Evolutionary conservation across 495 filamentous ascomycete genomes (phyloP), one percentile per base, ranked within the genome.

Genomic region (Astrocystis sublimbata): DNA sequence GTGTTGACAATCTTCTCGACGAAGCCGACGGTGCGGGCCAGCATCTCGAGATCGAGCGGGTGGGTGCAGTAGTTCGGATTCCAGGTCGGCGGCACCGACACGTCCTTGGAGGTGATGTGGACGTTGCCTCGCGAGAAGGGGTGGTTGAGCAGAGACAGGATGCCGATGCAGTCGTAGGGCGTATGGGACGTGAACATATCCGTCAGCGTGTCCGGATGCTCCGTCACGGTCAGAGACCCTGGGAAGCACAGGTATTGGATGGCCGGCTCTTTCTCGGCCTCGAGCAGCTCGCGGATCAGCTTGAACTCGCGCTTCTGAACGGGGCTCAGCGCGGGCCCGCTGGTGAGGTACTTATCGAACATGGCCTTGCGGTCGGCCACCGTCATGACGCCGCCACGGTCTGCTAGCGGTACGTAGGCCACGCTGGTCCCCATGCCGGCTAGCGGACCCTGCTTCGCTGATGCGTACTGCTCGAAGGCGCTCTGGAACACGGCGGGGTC

Each of bases 71-170:
- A 88, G 36, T 76, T 79, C 1, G 83, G 83, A 62, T 87, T 78
- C 68, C 83, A 82, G 3, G 61, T 49, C 0, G 85, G 81, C 17
- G 73, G 62, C 4, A 65, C 68, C 0, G 49, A 47, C 0, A 76
- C 64, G 52, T 81, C 70, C 5, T 73, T 45, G 4, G 75, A 76
- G 23, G 70, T 65, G 54, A 87, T 83, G 67, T 88, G 86, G 43
- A 87, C 77, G 41, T 68, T 80, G 10, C 85, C 86, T 3, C 84
- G 81, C 3, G 83, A 82, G 55, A 85, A 82, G 4, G 84, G 83
- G 31, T 83, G 78, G 54, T 77, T 76, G 33, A 78, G 67, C 57
- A 77, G 68, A 7, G 71, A 71, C 62, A 75, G 73, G 65, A 79
- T 65, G 24, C 75, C 76, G 43, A 79, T 51, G 63, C 75, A 79